phyloP scores from a whole-genome alignment of 139 green algal genomes.

The Yamagishiella unicocca region DNA sequence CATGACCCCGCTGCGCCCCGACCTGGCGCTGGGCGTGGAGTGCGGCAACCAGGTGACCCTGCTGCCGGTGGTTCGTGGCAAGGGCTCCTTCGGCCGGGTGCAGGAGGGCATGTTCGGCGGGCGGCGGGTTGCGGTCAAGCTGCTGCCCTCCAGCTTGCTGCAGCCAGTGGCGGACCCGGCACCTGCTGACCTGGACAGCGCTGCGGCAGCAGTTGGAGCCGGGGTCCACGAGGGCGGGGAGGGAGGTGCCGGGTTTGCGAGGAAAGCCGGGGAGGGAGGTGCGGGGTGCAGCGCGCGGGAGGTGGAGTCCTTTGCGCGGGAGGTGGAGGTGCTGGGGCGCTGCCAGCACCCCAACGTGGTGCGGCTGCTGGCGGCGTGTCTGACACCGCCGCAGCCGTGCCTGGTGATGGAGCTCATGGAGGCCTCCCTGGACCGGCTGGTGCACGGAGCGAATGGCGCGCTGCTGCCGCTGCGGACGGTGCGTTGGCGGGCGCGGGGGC shows the following conservation, averaged over 20 bases:
- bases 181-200: neutral
- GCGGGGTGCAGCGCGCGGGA: neutral
- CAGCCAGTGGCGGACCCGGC: neutral
- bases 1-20: slow-evolving; percentile 2
- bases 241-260: neutral
- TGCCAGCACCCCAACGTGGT: slow-evolving; percentile 36
- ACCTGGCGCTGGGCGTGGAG: slow-evolving; percentile 24
- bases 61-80: neutral
- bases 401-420: slow-evolving; percentile 40
- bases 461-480: slow-evolving; percentile 18
- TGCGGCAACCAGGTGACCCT: slow-evolving; percentile 20
- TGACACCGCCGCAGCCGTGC: slow-evolving; percentile 30
- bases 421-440: neutral
- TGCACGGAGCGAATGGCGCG: neutral
- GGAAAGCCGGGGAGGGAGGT: neutral
- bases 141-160: neutral
- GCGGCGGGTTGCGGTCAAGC: slow-evolving; percentile 24
- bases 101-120: slow-evolving; percentile 15
- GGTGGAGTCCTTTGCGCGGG: neutral
- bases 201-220: neutral
- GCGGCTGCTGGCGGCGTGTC: slow-evolving; percentile 29
- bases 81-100: slow-evolving; percentile 27
- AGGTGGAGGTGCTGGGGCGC: slow-evolving; percentile 42
- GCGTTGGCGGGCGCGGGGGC: neutral
- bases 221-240: neutral